Evolutionary conservation across 371 early-diverging fungal species (phyloP).

Genomic region (Mortierella sp.): DNA sequence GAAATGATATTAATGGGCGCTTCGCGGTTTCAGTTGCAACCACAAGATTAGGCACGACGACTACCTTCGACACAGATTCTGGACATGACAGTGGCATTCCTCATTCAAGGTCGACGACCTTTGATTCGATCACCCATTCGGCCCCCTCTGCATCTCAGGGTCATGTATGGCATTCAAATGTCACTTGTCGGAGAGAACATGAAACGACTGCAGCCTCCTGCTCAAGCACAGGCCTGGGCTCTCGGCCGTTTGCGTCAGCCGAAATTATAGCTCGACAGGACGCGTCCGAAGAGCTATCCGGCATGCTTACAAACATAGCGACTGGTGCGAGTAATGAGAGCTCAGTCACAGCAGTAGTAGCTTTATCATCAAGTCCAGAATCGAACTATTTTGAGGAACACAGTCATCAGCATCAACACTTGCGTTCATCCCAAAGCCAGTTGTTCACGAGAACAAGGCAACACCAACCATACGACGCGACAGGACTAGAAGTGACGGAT

Average conservation of each 20-base stretch:
- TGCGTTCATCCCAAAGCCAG: not conserved
- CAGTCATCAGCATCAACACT: too few relatives aligned
- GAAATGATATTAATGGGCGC: too few relatives aligned
- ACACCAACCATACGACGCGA: too few relatives aligned
- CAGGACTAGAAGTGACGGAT: slow-evolving; percentile 3
- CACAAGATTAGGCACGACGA: too few relatives aligned
- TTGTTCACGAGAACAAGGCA: not conserved
- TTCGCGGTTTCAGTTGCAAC: too few relatives aligned
- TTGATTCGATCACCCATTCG: not conserved
- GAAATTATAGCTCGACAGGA: not conserved
- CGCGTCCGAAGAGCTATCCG: slow-evolving; percentile 8
- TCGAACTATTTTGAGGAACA: too few relatives aligned
- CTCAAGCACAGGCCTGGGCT: slow-evolving; percentile 13
- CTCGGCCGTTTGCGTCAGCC: slow-evolving; percentile 7
- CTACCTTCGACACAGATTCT: not conserved
- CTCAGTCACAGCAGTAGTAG: slow-evolving; percentile 2
- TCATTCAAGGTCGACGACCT: slow-evolving; percentile 14
- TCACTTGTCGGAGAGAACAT: not conserved
- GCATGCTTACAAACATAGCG: not conserved
- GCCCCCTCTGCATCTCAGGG: not conserved
- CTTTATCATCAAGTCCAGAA: too few relatives aligned
- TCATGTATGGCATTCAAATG: not conserved
- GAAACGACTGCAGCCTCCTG: slow-evolving; percentile 16
- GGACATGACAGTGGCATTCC: not conserved
- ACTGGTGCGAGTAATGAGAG: not conserved